A percentile compares a stretch with the other conserved stretches of the same genome.
These are phyloP conservation scores for Fusarium bulbicola DNA, from an alignment of 2,329 filamentous ascomycete genomes.

Conservation along the genomic window DNA sequence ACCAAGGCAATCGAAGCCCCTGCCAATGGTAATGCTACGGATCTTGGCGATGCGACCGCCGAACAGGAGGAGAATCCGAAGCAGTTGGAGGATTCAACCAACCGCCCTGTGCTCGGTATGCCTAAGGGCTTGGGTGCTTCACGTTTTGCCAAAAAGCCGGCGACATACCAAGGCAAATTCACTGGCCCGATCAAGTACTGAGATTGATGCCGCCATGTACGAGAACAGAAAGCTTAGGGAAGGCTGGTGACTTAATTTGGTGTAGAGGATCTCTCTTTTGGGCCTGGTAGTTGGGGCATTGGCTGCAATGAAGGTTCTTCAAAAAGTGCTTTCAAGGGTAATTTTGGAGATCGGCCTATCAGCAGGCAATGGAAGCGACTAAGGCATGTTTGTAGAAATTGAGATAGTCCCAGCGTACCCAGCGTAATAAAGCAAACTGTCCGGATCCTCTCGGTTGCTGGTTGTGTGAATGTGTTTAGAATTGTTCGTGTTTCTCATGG, in stretches of 20 bases:
- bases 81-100: neutral
- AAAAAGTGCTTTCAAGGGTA: neutral
- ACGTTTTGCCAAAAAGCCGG: constrained; percentile 17
- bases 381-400: constrained; percentile 15
- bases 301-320: neutral
- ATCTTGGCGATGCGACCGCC: neutral
- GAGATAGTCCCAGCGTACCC: neutral
- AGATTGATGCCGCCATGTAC: neutral
- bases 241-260: neutral
- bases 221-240: neutral
- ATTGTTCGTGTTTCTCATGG: constrained; percentile 40
- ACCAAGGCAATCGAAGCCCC: neutral
- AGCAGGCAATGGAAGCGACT: neutral
- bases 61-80: neutral
- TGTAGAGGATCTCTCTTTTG: neutral
- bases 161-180: constrained; percentile 9
- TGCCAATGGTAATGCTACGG: neutral
- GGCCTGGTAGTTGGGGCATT: neutral
- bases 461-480: neutral
- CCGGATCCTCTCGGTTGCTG: neutral
- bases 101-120: neutral
- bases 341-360: neutral
- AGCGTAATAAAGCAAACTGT: constrained; percentile 5
- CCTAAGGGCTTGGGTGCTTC: constrained; percentile 31
- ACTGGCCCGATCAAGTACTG: constrained; percentile 15